Conservation (phyloP, 1,284 basidiomycete genomes). For the Ceratobasidium sp. region DNA sequence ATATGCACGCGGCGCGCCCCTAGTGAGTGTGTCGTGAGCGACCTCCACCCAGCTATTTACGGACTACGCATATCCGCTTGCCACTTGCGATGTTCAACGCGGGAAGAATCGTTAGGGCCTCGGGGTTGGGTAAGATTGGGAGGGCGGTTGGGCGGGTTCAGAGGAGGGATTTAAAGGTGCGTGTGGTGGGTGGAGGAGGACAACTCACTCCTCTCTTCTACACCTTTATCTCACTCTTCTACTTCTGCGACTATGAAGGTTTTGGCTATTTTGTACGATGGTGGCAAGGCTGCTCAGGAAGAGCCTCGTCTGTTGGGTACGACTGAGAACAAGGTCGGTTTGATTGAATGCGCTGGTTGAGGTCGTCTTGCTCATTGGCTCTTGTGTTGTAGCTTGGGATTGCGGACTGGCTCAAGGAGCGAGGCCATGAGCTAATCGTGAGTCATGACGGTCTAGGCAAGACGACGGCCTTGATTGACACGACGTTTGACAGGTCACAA, state of each 20-base stretch:
- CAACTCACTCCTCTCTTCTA: slow-evolving; percentile 13
- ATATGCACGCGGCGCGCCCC: not conserved
- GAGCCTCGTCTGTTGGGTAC: slow-evolving; percentile 92
- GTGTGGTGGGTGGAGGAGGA: not conserved
- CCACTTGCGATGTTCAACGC: slow-evolving; percentile 20
- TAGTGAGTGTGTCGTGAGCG: not conserved
- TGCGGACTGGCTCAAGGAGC: slow-evolving; percentile 75
- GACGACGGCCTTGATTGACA: slow-evolving; percentile 21
- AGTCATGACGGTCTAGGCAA: not conserved
- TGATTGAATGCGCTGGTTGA: not conserved
- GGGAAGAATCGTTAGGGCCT: slow-evolving; percentile 9
- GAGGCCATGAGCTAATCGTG: slow-evolving; percentile 84
- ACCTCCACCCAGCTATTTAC: slow-evolving; percentile 34
- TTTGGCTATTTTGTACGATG: slow-evolving; percentile 85
- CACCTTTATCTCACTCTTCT: slow-evolving; percentile 20
- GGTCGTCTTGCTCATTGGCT: not conserved
- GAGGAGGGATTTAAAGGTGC: slow-evolving; percentile 43
- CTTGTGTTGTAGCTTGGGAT: slow-evolving; percentile 72
- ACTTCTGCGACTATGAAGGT: slow-evolving; percentile 63
- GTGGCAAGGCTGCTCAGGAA: slow-evolving; percentile 77
- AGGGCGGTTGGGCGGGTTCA: not conserved
- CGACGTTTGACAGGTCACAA: slow-evolving; percentile 71
- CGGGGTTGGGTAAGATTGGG: slow-evolving; percentile 19
- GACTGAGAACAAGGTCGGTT: slow-evolving; percentile 84
- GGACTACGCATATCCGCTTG: slow-evolving; percentile 31